Evolutionary conservation across 2,329 filamentous ascomycete species (phyloP), one percentile per base, ranked within the genome.

Genomic region (Ambrosiella beaveri): DNA sequence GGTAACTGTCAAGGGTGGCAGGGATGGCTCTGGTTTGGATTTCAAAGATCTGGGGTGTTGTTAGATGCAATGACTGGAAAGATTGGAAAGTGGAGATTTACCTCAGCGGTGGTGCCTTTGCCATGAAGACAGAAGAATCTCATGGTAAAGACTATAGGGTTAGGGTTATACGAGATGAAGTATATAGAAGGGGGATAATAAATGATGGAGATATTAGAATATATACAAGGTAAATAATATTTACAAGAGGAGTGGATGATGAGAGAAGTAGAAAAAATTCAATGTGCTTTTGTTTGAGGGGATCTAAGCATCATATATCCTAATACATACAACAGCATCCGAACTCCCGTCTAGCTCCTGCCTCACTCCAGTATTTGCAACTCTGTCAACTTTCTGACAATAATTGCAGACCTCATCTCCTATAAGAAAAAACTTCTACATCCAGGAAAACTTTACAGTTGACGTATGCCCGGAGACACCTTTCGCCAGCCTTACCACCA

Each of bases 41-140:
- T 27, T 27, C 19, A 27, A 27, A 27, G 19, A 27, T 27, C 19
- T 27, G 19, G 19, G 19, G 19, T 27, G 3, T 27, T 27, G 19
- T 27, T 27, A 27, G 19, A 27, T 27, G 19, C 19, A 27, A 3
- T 27, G 19, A 3, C 19, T 27, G 19, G 19, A 27, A 27, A 27
- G 19, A 27, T 27, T 27, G 19, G 19, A 27, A 2, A 27, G 19
- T 27, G 2, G 19, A 27, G 19, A 27, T 27, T 27, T 27, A 27
- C 19, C 19, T 27, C 19, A 3, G 19, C 19, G 19, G 49, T 54
- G 52, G 50, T 62, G 51, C 61, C 62, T 40, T 61, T 57, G 27
- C 62, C 62, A 49, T 63, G 62, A 8, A 63, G 55, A 53, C 59
- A 62, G 11, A 62, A 38, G 37, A 62, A 54, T 41, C 54, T 47